Percentiles rank a stretch among this genome's conserved stretches.
These are phyloP conservation scores for Triticum urartu DNA, from an alignment of 176 grass and related monocot genomes.

Conservation along the genomic window DNA sequence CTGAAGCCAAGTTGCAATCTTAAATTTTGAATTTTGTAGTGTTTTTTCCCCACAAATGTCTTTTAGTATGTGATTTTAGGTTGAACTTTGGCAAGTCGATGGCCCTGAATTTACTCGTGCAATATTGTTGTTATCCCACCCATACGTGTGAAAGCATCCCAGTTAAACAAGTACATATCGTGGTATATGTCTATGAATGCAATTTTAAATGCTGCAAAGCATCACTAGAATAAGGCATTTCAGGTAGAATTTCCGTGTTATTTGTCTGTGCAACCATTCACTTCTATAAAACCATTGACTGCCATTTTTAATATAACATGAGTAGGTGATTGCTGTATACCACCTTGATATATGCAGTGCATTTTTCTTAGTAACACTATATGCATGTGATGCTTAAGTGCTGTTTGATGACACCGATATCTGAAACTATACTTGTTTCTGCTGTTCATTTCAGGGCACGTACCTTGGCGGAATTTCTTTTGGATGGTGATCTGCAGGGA, in stretches of 20 bases:
- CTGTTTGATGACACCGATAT: background rate
- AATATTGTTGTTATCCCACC: background rate
- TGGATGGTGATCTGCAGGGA: constrained; percentile 33
- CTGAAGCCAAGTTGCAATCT: background rate
- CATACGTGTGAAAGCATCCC: background rate
- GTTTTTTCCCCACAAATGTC: background rate
- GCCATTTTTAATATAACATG: background rate
- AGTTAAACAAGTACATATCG: background rate
- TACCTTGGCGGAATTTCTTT: constrained; percentile 28
- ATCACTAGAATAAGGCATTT: constrained; percentile 1
- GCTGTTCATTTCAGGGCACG: constrained; percentile 8
- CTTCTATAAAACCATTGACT: background rate
- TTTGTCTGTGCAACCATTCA: background rate
- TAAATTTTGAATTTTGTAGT: background rate
- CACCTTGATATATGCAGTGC: background rate
- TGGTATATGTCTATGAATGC: background rate
- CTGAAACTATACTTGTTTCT: constrained; percentile 27
- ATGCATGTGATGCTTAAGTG: background rate
- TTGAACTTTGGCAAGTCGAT: background rate
- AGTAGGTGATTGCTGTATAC: background rate
- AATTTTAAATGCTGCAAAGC: background rate
- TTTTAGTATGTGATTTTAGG: background rate
- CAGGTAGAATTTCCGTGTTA: background rate
- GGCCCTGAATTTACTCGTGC: background rate
- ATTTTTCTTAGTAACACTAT: constrained; percentile 2